Evolutionary conservation across 2,329 filamentous ascomycete genomes (phyloP).

Genomic region (Apiospora kogelbergensis): DNA sequence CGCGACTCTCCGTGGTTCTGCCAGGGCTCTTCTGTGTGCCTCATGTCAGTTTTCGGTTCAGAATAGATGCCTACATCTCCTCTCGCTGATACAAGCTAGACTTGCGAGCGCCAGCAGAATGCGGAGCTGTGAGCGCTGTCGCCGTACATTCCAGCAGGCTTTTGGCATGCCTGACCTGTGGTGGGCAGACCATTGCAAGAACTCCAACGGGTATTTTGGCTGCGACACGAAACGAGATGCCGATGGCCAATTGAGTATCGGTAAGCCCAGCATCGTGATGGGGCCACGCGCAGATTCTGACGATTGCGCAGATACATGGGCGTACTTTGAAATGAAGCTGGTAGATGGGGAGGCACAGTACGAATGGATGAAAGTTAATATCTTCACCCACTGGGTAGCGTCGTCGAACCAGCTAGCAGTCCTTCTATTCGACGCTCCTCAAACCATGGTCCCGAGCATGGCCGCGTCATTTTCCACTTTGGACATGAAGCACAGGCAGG

Average conservation of each 20-base stretch:
- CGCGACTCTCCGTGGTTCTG: not conserved
- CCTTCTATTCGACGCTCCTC: slow-evolving; percentile 31
- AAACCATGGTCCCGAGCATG: slow-evolving; percentile 12
- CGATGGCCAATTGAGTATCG: slow-evolving; percentile 14
- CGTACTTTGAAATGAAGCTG: slow-evolving; percentile 32
- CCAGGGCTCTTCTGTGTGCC: not conserved
- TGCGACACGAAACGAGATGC: slow-evolving; percentile 23
- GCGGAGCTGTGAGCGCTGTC: not conserved
- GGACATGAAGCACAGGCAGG: slow-evolving; percentile 13
- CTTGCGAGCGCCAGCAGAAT: not conserved
- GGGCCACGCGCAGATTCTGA: not conserved
- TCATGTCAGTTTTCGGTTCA: not conserved
- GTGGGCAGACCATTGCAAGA: slow-evolving; percentile 35
- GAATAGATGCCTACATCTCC: not conserved
- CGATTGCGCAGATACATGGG: slow-evolving; percentile 30
- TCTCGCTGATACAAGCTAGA: not conserved
- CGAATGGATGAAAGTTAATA: slow-evolving; percentile 36
- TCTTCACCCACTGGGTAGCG: slow-evolving; percentile 30
- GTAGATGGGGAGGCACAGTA: slow-evolving; percentile 23
- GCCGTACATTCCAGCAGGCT: not conserved
- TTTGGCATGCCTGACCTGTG: slow-evolving; percentile 33
- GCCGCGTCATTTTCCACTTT: slow-evolving; percentile 8
- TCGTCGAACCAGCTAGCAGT: slow-evolving; percentile 24
- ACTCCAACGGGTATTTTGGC: slow-evolving; percentile 41
- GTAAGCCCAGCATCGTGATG: slow-evolving; percentile 18